A percentile compares a stretch with the other conserved stretches of the same genome.
These are phyloP conservation scores for Nicotiana sylvestris DNA, from an alignment of 257 asterid genomes.

Conservation along the genomic window DNA sequence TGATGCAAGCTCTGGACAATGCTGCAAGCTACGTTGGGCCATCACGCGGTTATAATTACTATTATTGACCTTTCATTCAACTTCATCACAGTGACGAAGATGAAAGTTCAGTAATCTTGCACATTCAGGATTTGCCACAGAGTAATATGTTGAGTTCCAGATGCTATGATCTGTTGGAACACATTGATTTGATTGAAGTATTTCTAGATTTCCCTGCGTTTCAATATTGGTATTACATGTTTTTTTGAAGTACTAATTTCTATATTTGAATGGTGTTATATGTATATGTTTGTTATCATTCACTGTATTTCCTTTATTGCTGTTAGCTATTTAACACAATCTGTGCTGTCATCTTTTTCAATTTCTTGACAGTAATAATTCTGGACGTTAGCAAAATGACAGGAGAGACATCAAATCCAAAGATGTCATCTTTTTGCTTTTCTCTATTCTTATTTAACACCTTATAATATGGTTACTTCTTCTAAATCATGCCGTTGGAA, in stretches of 20 bases:
- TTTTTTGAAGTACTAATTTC: background rate
- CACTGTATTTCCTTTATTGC: background rate
- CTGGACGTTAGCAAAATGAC: background rate
- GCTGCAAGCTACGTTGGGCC: conserved; percentile 25
- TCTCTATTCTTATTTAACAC: background rate
- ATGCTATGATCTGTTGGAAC: no score
- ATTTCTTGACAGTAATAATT: no score
- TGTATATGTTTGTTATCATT: background rate
- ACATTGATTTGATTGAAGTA: no score
- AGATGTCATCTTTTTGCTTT: no score
- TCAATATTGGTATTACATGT: background rate
- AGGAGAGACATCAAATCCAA: no score
- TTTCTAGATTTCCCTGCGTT: background rate
- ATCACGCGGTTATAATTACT: background rate
- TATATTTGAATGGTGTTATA: background rate
- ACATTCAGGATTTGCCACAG: background rate
- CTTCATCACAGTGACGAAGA: background rate
- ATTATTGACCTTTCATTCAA: background rate
- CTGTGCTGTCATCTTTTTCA: background rate
- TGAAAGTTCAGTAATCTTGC: background rate
- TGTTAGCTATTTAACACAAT: background rate
- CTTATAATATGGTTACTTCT: background rate
- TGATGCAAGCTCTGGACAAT: conserved; percentile 25
- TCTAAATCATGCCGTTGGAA: no score
- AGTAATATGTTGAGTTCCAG: no score